Evolutionary conservation across 768 basidiomycete species (phyloP).

Genomic region (Tylopilus felleus): DNA sequence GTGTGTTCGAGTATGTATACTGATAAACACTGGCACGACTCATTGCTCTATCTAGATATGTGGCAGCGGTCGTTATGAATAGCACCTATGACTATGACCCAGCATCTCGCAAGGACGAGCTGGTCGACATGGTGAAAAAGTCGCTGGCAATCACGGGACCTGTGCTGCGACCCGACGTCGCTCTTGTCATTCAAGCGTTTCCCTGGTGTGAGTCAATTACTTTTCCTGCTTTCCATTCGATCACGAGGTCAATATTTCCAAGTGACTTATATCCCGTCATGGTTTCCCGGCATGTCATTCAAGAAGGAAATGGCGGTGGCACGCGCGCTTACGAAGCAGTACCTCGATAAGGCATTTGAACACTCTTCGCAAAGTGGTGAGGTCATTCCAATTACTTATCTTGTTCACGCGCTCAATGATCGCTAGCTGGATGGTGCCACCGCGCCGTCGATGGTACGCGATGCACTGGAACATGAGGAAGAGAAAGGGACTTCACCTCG

Average conservation of each 20-base stretch:
- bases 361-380: not conserved
- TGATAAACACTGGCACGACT: not conserved
- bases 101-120: conserved; percentile 1
- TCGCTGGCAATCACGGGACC: not conserved
- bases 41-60: not conserved
- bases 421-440: too few relatives aligned
- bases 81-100: conserved; percentile 3
- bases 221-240: not conserved
- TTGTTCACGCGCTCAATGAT: too few relatives aligned
- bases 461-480: not conserved
- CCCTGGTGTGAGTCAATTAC: not conserved
- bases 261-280: not conserved
- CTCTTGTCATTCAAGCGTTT: not conserved
- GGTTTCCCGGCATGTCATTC: not conserved
- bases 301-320: not conserved
- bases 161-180: not conserved
- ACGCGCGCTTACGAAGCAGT: not conserved
- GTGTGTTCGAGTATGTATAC: too few relatives aligned
- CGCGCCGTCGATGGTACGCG: not conserved
- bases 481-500: not conserved
- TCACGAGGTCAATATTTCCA: too few relatives aligned
- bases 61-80: not conserved
- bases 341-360: not conserved
- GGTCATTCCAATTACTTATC: not conserved
- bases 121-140: not conserved